Base-by-base conservation (phyloP, 495 filamentous ascomycete genomes). In the Symbiotaphrina buchneri region DNA sequence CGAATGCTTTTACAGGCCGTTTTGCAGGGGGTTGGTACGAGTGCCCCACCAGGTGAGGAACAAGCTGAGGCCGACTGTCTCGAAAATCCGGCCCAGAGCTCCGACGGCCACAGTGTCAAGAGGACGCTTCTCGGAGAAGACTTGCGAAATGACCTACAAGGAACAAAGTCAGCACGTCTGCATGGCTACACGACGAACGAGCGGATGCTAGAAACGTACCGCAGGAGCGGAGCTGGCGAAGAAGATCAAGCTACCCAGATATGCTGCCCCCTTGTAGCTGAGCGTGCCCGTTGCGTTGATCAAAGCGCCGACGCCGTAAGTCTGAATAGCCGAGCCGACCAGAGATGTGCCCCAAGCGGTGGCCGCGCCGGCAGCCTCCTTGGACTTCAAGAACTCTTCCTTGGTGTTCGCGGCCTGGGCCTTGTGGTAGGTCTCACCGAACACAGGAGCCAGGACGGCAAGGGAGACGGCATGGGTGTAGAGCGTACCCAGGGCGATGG, bases 41-140 rank as follows among this genome's bases (percentile, higher is more conserved):
- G 85, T 93, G 40, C 87, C 87, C 87, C 87, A 97, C 73, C 76
- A 97, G 41, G 80, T 92, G 37, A 97, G 57, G 66, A 94, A 81
- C 47, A 94, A 42, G 34, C 74, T 78, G 25, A 95, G 62, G 21
- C 87, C 87, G 32, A 95, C 72, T 3, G 87, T 94, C 62, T 97
- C 87, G 37, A 93, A 69, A 41, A 87, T 54, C 44, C 83, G 79
- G 37, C 76, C 71, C 6, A 87, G 52, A 28, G 72, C 68, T 44
- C 73, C 77, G 33, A 94, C 72, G 30, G 81, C 84, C 37, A 95
- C 69, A 29, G 75, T 81, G 50, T 95, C 87, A 6, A 83, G 52
- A 10, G 85, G 75, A 19, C 84, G 71, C 61, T 87, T 91, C 63
- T 95, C 87, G 17, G 77, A 71, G 44, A 92, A 63, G 41, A 92